Evolutionary conservation across 2,329 filamentous ascomycete genomes (phyloP), one percentile per base, ranked within the genome.

Genomic region (Stylonectria norvegica): DNA sequence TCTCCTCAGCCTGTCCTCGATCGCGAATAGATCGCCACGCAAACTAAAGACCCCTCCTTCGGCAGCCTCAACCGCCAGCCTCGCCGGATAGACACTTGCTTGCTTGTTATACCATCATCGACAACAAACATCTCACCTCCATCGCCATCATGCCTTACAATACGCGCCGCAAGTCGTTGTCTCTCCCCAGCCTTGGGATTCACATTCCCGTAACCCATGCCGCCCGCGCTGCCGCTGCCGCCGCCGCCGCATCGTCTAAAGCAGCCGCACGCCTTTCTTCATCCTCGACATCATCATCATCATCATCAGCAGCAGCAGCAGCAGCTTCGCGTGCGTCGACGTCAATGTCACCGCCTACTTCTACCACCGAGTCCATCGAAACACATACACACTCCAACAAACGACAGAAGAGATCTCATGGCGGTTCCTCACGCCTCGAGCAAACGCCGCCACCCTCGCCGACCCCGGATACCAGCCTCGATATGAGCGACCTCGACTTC

Each of bases 121-220:
- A n/a, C n/a, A n/a, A n/a, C n/a, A n/a, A n/a, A n/a, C n/a, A n/a
- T n/a, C 22, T 20, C 43, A 22, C 34, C 37, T 25, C 22, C 32
- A 34, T 48, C 45, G 41, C 35, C 50, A 54, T 35, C 47, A 95
- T 95, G 89, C 86, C 85, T 62, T 96, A 96, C 76, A 95, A 96
- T 69, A 97, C 91, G 55, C 86, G 91, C 69, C 85, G 90, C 68
- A 97, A 97, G 75, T 95, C 89, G 61, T 74, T 98, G 53, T 96
- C 90, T 48, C 75, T 97, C 60, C 86, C 89, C 45, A 94, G 89
- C 53, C 78, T 97, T 58, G 93, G 93, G 64, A 95, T 97, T 57
- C 87, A 93, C 59, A 75, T 96, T 50, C 83, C 86, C 50, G 79
- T 85, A 58, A 73, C 76, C 56, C 72, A 82, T 58, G 76, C 81